Evolutionary conservation across 2,329 filamentous ascomycete genomes (phyloP), one percentile per base, ranked within the genome.

Genomic region (Colletotrichum gloeosporioides): DNA sequence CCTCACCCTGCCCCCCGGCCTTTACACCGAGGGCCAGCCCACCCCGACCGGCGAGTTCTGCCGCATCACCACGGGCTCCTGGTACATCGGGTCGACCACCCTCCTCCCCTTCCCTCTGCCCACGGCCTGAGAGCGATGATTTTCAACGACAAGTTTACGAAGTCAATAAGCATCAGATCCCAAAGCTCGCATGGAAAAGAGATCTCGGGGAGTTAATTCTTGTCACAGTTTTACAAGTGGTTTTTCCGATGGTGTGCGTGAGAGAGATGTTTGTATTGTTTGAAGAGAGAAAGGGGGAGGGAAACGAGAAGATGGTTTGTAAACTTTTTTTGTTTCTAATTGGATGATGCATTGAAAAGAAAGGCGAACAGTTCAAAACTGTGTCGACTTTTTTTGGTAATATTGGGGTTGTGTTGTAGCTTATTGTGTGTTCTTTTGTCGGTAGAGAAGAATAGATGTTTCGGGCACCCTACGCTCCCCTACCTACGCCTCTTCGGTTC

Each of bases 371-470:
- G 70, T 67, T 49, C 59, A 27, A 39, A 62, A 27, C 61, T 71
- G 69, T 59, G 22, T 22, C 53, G 27, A 62, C 25, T 4, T 29
- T 59, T 25, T 59, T 61, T 39, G 70, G 53, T 72, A 72, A 72
- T 72, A n/a, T 61, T 25, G 62, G 49, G 62, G 49, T 32, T 61
- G 68, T 71, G 49, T 39, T 72, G 62, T 72, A 72, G 31, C 66
- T 72, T 72, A n/a, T 55, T 55, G 44, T 72, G 44, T 72, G 62
- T 72, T 66, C 62, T 72, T 72, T 61, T 49, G 70, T 72, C 44
- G 32, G 62, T 71, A 64, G 62, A 61, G 22, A 64, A 53, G 44
- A 72, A 72, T 67, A 61, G 62, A 72, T 25, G 27, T 49, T 53
- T 67, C 66, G 16, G 62, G 34, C 27, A 36, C 27, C 55, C 8